Conservation (phyloP, 345 rosid species). For the Sonneratia alba region DNA sequence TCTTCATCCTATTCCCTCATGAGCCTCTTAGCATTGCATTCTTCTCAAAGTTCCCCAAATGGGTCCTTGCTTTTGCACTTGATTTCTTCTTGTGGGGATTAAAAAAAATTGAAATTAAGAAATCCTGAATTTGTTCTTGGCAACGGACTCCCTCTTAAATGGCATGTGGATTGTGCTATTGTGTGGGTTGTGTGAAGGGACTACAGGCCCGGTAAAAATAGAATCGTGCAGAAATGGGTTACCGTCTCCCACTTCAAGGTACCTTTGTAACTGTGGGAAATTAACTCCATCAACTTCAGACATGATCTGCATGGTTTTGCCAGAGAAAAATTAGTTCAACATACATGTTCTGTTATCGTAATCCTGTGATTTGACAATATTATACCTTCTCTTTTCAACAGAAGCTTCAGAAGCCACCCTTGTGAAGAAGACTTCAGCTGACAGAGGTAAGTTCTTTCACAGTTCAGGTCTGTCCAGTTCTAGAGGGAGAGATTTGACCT, state of each 20-base stretch:
- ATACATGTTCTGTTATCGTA: neutral
- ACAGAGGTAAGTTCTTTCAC: conserved; percentile 5
- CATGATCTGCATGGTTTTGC: neutral
- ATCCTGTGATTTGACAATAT: neutral
- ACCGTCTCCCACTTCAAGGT: conserved; percentile 1
- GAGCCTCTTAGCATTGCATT: too few species aligned
- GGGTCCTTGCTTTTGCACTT: neutral
- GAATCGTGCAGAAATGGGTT: neutral
- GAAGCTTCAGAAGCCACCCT: neutral
- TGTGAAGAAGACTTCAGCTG: conserved; percentile 5
- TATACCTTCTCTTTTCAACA: neutral
- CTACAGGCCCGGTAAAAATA: too few species aligned
- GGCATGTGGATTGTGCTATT: neutral
- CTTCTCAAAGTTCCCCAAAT: neutral
- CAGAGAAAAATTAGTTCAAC: neutral
- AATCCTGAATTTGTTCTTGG: neutral
- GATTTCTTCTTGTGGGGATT: too few species aligned
- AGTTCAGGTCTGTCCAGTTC: neutral
- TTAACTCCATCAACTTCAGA: neutral
- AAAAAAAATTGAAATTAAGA: neutral
- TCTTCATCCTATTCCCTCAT: too few species aligned
- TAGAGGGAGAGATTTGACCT: neutral
- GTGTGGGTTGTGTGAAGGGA: neutral
- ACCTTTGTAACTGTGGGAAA: neutral
- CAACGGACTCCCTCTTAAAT: neutral